Evolutionary conservation across 257 asterid genomes (phyloP), one percentile per base, ranked within the genome.

Genomic region (Ilex aquifolium): DNA sequence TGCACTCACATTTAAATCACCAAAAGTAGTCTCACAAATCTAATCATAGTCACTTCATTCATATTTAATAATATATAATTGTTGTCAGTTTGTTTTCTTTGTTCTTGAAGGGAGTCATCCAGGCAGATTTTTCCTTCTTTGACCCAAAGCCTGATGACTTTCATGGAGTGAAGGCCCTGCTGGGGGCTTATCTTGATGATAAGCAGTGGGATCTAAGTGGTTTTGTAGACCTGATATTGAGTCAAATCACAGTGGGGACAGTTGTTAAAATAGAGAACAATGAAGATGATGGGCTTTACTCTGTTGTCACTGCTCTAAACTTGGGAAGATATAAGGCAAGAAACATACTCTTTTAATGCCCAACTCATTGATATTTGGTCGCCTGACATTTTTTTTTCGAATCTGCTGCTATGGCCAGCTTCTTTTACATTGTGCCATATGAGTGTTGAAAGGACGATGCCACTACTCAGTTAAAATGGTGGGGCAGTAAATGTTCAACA

Each of bases 61-160:
- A 0, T 61, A 62, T 54, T 46, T 55, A 42, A 8, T 21, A 21
- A 21, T 21, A 21, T 21, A 21, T 21, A 21, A 21, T 21, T 21
- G 27, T 21, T 21, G 27, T 68, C 69, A 13, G 66, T 62, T 69
- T 52, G 6, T 42, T 58, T 42, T 53, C 6, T 63, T 78, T 57
- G 49, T 65, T 63, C 73, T 60, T 55, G 55, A 71, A 93, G 91
- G 97, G 94, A 62, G 76, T 57, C 66, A 88, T 91, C 44, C 99
- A 87, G 81, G 96, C 92, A 49, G 97, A 93, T 77, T 93, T 90
- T 68, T 88, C 77, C 63, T 93, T 90, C 87, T 85, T 87, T 70
- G 99, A 87, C 79, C 96, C 99, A 13, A 93, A 93, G 69, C 90
- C 84, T 36, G 69, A 67, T 14, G 99, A 87, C 71, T 93, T 87